phyloP scores from a whole-genome alignment of 805 yeast species.

The Candida methanosorbosa region DNA sequence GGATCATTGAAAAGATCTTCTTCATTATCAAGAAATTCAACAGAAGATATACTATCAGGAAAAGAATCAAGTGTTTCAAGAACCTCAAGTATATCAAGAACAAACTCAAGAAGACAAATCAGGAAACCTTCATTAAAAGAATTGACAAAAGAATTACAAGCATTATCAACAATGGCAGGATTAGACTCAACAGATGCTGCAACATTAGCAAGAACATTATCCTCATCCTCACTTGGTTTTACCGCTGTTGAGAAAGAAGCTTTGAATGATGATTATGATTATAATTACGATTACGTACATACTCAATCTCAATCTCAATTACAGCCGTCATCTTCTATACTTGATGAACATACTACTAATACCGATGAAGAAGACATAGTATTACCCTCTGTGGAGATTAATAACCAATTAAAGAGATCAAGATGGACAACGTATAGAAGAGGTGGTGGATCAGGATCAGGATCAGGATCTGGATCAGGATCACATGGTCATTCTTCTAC shows the following conservation, averaged over 20 bases:
- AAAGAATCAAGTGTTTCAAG: slow-evolving; percentile 9
- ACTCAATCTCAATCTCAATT: not conserved
- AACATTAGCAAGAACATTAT: slow-evolving; percentile 71
- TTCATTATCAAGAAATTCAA: slow-evolving; percentile 15
- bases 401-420: slow-evolving; percentile 27
- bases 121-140: slow-evolving; percentile 58
- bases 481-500: no score
- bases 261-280: not conserved
- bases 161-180: slow-evolving; percentile 68
- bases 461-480: no score
- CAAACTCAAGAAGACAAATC: not conserved
- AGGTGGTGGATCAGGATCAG: slow-evolving; percentile 13
- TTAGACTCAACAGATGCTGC: slow-evolving; percentile 74
- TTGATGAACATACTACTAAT: not conserved
- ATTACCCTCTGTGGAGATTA: not conserved
- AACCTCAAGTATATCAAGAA: not conserved
- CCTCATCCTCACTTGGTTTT: slow-evolving; percentile 58
- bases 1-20: slow-evolving; percentile 16
- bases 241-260: slow-evolving; percentile 37
- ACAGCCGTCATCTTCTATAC: not conserved
- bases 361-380: not conserved
- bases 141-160: slow-evolving; percentile 67
- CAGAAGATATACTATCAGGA: no score
- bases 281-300: not conserved
- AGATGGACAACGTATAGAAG: slow-evolving; percentile 43